Conservation (phyloP, 495 filamentous ascomycete genomes). For the Tuber indicum region DNA sequence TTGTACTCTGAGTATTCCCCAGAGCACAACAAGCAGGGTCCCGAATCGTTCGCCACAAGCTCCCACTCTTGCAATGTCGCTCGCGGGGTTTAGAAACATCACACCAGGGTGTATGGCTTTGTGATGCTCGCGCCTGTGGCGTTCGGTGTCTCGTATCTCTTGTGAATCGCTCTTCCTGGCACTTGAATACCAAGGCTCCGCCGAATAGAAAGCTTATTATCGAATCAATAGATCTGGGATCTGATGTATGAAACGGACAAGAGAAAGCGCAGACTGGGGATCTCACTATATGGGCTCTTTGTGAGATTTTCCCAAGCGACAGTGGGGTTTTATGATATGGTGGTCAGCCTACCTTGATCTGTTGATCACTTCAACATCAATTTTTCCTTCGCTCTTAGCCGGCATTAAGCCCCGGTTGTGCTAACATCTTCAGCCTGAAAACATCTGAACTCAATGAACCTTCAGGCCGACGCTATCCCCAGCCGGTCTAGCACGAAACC, state of each 20-base stretch:
- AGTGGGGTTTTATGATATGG: neutral
- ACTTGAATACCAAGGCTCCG: neutral
- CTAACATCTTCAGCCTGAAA: constrained; percentile 5
- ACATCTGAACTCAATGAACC: neutral
- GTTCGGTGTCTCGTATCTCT: neutral
- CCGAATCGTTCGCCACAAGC: neutral
- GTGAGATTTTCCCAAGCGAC: neutral
- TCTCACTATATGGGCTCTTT: neutral
- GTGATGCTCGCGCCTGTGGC: neutral
- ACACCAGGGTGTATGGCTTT: neutral
- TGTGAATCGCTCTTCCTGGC: neutral
- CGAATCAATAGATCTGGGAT: neutral
- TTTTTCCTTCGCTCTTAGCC: constrained; percentile 3
- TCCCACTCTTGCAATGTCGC: neutral
- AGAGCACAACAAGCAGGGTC: neutral
- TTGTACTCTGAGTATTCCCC: neutral
- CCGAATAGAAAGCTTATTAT: neutral
- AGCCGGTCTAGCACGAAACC: neutral
- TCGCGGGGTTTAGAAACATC: neutral
- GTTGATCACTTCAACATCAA: neutral
- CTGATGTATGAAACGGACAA: neutral
- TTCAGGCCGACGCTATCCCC: neutral
- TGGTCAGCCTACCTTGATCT: neutral
- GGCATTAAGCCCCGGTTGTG: neutral
- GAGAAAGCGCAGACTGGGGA: neutral